These are phyloP conservation scores for Daldinia grandis DNA, from an alignment of 495 filamentous ascomycete species.

Conservation along the genomic window DNA sequence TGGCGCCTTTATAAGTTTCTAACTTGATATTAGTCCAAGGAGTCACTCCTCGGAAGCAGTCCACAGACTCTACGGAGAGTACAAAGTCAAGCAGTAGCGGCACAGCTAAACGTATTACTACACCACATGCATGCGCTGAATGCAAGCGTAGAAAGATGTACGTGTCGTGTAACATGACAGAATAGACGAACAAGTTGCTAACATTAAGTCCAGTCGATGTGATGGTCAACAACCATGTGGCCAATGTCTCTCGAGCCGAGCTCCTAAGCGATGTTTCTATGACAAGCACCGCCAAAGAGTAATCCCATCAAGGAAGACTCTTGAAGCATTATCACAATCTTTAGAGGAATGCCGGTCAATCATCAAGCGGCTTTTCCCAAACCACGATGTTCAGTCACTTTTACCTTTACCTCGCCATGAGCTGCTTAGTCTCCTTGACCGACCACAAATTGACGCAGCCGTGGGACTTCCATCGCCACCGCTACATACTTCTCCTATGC, in stretches of 20 bases:
- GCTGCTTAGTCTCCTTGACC: slow-evolving; percentile 60
- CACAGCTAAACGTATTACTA: slow-evolving; percentile 57
- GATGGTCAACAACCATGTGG: slow-evolving; percentile 67
- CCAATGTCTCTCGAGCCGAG: slow-evolving; percentile 65
- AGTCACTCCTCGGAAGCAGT: slow-evolving; percentile 57
- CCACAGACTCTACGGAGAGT: slow-evolving; percentile 56
- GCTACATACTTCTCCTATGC: slow-evolving; percentile 52
- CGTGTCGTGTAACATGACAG: slow-evolving; percentile 26
- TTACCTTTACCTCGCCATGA: slow-evolving; percentile 61
- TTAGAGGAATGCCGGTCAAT: slow-evolving; percentile 66
- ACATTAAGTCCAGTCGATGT: slow-evolving; percentile 54
- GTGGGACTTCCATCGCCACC: slow-evolving; percentile 56
- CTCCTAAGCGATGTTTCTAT: slow-evolving; percentile 66
- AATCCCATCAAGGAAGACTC: slow-evolving; percentile 66
- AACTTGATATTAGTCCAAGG: slow-evolving; percentile 51
- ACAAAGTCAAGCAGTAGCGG: slow-evolving; percentile 52
- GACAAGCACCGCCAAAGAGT: slow-evolving; percentile 68
- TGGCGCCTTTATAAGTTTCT: slow-evolving; percentile 21
- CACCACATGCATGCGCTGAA: slow-evolving; percentile 66
- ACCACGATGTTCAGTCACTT: slow-evolving; percentile 60
- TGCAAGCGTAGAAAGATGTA: slow-evolving; percentile 68
- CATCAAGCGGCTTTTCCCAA: slow-evolving; percentile 63
- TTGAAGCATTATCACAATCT: slow-evolving; percentile 65
- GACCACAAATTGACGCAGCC: slow-evolving; percentile 50
- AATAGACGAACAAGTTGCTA: slow-evolving; percentile 29